Evolutionary conservation across 305 asterid genomes (phyloP), one percentile per base, ranked within the genome.

Genomic region (Fraxinus sp.): DNA sequence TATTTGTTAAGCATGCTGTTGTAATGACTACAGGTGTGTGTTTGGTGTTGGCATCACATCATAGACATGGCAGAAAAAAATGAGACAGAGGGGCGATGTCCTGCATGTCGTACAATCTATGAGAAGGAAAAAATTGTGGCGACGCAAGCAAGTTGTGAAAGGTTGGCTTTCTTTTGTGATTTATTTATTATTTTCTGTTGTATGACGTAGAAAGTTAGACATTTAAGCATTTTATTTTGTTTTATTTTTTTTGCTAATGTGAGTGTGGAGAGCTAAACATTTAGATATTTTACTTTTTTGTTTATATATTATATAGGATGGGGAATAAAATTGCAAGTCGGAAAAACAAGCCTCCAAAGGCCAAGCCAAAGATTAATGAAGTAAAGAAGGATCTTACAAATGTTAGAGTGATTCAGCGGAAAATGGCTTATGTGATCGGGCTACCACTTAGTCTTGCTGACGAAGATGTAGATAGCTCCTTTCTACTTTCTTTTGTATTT

Each of bases 1-100:
- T 10, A 66, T 66, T 66, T 66, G 74, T 66, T 11, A 66, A 66
- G 36, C 32, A 26, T 24, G 35, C 37, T 66, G 36, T 26, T 66
- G 36, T 26, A 28, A 66, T 24, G 20, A 66, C 35, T 66, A 4
- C 36, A 96, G 99, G 88, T 94, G 78, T 96, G 99, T 89, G 92
- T 94, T 87, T 96, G 98, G 98, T 96, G 99, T 90, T 96, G 98
- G 98, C 97, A 96, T 89, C 98, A 94, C 87, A 89, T 96, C 85
- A 96, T 96, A 83, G 98, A 92, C 90, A 91, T 96, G 97, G 98
- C 98, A 89, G 97, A 89, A 89, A 96, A 96, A 87, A 95, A 94
- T 81, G 92, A 86, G 83, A 64, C 90, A 16, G 99, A 92, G 92
- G 99, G 98, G 55, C 93, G 97, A 57, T 96, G 99, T 90, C 99